A percentile compares a stretch with the other conserved stretches of the same genome.
These are phyloP conservation scores for Colletotrichum sp. DNA, from an alignment of 2,329 filamentous ascomycete species.

Conservation along the genomic window DNA sequence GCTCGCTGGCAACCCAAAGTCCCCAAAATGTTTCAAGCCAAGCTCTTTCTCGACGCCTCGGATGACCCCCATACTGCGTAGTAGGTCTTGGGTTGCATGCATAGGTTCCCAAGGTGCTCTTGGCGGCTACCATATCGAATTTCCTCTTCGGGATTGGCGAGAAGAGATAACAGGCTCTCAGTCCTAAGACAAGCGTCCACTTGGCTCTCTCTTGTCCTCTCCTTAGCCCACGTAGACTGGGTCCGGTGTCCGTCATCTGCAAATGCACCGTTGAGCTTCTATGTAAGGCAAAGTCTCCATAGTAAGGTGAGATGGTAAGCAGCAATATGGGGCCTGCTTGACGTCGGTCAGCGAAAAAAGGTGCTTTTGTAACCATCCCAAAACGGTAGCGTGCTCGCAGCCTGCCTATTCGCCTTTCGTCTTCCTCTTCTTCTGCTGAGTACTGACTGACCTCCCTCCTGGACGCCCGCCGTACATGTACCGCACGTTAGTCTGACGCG, in stretches of 20 bases:
- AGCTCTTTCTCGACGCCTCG: background rate
- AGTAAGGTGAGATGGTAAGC: background rate
- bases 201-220: background rate
- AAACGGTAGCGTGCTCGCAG: background rate
- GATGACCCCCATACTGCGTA: background rate
- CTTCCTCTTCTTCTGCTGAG: background rate
- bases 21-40: background rate
- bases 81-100: constrained; percentile 1
- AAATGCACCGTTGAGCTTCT: background rate
- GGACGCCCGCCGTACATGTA: background rate
- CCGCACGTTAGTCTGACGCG: background rate
- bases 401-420: background rate
- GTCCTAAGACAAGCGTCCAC: background rate
- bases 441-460: background rate
- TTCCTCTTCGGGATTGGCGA: constrained; percentile 1
- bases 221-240: background rate
- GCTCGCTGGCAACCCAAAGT: background rate
- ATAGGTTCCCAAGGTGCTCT: background rate
- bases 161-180: constrained; percentile 6
- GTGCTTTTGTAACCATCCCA: background rate
- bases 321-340: background rate
- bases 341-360: background rate
- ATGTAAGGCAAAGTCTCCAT: background rate
- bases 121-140: background rate
- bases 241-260: background rate